phyloP scores from a whole-genome alignment of 257 asterid genomes.

The Scutellaria baicalensis region DNA sequence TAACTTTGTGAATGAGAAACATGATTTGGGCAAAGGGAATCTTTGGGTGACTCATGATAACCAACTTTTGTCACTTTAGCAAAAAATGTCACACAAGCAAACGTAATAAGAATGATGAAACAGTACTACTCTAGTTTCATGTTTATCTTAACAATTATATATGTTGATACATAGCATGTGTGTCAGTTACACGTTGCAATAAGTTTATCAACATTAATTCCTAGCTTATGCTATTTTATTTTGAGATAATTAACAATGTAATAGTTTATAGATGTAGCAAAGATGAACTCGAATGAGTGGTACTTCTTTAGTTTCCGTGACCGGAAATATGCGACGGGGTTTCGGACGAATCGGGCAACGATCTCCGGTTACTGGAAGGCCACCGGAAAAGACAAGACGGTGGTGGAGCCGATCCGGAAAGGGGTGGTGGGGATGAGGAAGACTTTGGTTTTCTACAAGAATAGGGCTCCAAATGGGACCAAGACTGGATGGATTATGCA shows the following conservation, averaged over 20 bases:
- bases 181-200: neutral
- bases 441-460: slow-evolving; percentile 76
- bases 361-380: slow-evolving; percentile 91
- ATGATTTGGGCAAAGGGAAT: slow-evolving; percentile 18
- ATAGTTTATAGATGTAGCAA: slow-evolving; percentile 50
- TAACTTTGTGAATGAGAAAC: slow-evolving; percentile 5
- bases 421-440: slow-evolving; percentile 74
- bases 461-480: slow-evolving; percentile 82
- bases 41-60: slow-evolving; percentile 7
- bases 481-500: slow-evolving; percentile 94
- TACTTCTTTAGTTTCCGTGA: slow-evolving; percentile 89
- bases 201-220: neutral
- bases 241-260: neutral
- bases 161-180: neutral
- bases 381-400: slow-evolving; percentile 70
- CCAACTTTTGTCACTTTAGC: slow-evolving; percentile 8
- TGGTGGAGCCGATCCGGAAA: slow-evolving; percentile 36
- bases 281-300: slow-evolving; percentile 80
- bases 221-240: neutral
- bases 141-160: neutral
- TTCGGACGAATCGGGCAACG: slow-evolving; percentile 69
- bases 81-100: slow-evolving; percentile 10
- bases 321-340: slow-evolving; percentile 78
- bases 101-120: slow-evolving; percentile 2
- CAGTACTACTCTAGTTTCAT: neutral